Evolutionary conservation across 2,329 filamentous ascomycete genomes (phyloP), one percentile per base, ranked within the genome.

Genomic region (Macrophomina phaseolina): DNA sequence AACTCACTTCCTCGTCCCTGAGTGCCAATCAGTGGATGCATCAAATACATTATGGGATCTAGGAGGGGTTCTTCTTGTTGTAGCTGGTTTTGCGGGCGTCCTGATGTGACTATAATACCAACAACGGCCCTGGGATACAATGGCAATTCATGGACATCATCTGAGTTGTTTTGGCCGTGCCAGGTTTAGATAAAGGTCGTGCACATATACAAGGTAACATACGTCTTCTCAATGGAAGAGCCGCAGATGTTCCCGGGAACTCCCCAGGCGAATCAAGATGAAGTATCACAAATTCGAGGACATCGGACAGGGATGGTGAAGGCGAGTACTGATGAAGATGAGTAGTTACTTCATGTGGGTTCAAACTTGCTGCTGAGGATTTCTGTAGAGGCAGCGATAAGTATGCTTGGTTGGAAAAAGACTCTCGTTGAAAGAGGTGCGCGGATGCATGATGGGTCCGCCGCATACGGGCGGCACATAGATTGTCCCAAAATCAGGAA

Each of bases 1-100:
- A 11, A 32, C 8, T 11, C 18, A 62, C 67, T 58, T 52, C 69
- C 46, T 53, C 67, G 63, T 48, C 73, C 73, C 48, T 73, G 67
- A 5, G 18, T 51, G 68, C 65, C 52, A n/a, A 67, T 30, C 1
- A 68, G 67, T 28, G 70, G 70, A 14, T 68, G 4, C 1, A 60
- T 14, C 18, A 55, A 34, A 6, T 32, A 55, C 16, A 55, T 8
- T 6, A 55, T 40, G 6, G 1, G 14, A 23, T 55, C 52, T 14
- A 23, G 4, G 7, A 18, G 14, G 5, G 51, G 4, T 5, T 6
- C 14, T 8, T 14, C n/a, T 16, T 6, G 5, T 5, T 55, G n/a
- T 38, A 34, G 32, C 11, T 12, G 52, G 34, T 6, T 38, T 5
- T 11, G 5, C 7, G 32, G 5, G 14, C 16, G 52, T 12, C 34